Evolutionary conservation across 2,329 filamentous ascomycete genomes (phyloP), one percentile per base, ranked within the genome.

Genomic region (Elsinoe necatrix): DNA sequence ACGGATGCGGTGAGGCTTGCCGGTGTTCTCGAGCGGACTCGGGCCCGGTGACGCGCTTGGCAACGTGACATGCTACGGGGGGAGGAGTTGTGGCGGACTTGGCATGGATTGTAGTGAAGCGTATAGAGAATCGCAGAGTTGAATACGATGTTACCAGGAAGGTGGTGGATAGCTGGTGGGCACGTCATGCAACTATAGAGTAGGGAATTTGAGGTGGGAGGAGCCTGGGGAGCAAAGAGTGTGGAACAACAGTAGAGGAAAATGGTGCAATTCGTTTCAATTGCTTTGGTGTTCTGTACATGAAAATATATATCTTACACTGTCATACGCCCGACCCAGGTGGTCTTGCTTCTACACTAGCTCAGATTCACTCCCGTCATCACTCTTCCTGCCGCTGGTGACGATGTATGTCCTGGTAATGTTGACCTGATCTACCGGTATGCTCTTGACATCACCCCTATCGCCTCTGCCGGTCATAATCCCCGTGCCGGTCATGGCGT

Each of bases 341-440:
- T 25, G 25, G 41, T 45, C 7, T 20, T 25, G 16, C 34, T 14
- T 20, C 25, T 18, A 50, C 1, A 50, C 50, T 4, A 54, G 18
- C 4, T 39, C 50, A 12, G 31, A 35, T 31, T 54, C 50, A 25
- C 50, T 54, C 6, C 50, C 50, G n/a, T 41, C 50, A 8, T 39
- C 12, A 14, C 35, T 54, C 50, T 54, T 41, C 16, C 31, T 37
- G 3, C 20, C 50, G 4, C 23, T 37, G n/a, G 35, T 41, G 18
- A 54, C 50, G 1, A 41, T 31, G 20, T 37, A 37, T 2, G 52
- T 55, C 34, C 34, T 42, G 5, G 52, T 55, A 21, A 55, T 43
- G 27, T 55, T 42, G 20, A 55, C 52, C 35, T 42, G 34, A 31
- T 39, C 37, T 4, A 29, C 52, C 20, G 37, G 8, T 5, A 54